Base-by-base conservation (phyloP, 2,329 filamentous ascomycete species). In the Venturiaceae sp. region DNA sequence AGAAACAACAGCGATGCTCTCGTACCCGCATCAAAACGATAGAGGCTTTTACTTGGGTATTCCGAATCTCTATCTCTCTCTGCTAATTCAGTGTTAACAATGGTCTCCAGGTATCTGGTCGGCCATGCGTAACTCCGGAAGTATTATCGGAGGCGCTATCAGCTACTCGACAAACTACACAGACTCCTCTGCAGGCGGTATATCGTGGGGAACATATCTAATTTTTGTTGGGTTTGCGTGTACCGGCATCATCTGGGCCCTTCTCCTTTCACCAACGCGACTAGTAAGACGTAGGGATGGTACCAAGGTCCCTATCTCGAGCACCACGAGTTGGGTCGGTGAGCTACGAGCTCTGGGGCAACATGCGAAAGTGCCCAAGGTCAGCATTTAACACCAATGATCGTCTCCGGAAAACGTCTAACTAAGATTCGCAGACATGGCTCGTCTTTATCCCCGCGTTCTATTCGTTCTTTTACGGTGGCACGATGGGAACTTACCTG, bases 401-500 rank as follows among this genome's bases (percentile, higher is more conserved):
- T 30, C 16, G 6, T 11, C 7, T n/a, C 3, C 13, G 9, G 19
- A 16, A 50, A 30, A 7, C 26, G 30, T 13, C 44, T 50, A 50
- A 50, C 2, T 28, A n/a, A n/a, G 5, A 14, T 19, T 30, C 14
- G 3, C 1, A 50, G 44, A 50, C 44, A 3, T 50, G 44, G 44
- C 44, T 50, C 44, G 44, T 50, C n/a, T 50, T 50, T 26, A 50
- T 50, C 23, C 44, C 44, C 6, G 44, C 44, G n/a, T 32, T 50
- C 44, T 50, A 50, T 8, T 50, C 44, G 5, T 50, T 50, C 44
- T 50, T 50, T 16, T 50, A 50, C 5, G 44, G 44, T 7, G 44
- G 44, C 1, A 50, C 44, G 3, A 28, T 50, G 23, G 44, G 44
- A 32, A 89, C 86, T 0, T 90, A 85, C 60, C 73, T 86, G 7